Conservation (phyloP, 345 rosid genomes). For the Acer saccharum region DNA sequence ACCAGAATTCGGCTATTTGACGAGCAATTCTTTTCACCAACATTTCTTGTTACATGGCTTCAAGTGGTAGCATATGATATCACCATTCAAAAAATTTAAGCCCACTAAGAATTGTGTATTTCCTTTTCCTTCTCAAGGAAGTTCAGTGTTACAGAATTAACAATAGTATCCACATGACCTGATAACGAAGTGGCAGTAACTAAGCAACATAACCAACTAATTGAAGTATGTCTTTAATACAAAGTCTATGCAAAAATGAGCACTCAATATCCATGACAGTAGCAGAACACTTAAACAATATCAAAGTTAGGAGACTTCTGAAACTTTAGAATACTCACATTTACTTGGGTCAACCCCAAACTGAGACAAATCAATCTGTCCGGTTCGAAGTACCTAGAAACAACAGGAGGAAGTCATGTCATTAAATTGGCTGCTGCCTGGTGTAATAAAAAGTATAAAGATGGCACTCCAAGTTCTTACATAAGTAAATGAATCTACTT, state of each 20-base stretch:
- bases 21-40: too few species aligned
- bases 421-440: neutral
- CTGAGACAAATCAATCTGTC: conserved; percentile 92
- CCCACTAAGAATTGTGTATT: neutral
- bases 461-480: conserved; percentile 46
- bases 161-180: neutral
- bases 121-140: neutral
- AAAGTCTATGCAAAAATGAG: neutral
- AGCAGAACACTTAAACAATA: neutral
- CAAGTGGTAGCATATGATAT: neutral
- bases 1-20: neutral
- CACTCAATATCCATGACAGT: neutral
- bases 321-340: conserved; percentile 53
- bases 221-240: neutral
- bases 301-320: neutral
- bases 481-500: conserved; percentile 93
- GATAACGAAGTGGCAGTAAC: neutral
- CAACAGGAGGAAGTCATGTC: conserved; percentile 17
- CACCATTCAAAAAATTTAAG: neutral
- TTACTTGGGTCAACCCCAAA: conserved; percentile 90
- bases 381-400: conserved; percentile 85
- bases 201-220: neutral
- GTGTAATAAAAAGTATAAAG: conserved; percentile 11
- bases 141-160: neutral
- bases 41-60: neutral